A percentile compares a stretch with the other conserved stretches of the same genome.
Evolutionary conservation across 208 protist species (phyloP).

Genomic region (Willaertia magna): DNA sequence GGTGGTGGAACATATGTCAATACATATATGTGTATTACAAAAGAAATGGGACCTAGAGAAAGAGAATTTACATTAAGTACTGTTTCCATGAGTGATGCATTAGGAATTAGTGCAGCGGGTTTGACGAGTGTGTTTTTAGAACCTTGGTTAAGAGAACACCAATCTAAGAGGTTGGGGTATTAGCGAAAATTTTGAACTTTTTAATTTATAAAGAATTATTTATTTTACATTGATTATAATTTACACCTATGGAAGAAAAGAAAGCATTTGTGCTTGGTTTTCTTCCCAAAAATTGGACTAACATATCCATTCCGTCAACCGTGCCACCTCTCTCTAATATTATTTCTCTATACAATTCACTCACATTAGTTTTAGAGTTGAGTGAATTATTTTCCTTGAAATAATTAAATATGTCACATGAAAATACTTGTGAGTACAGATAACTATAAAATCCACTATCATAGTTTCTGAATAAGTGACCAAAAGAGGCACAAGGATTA

Average conservation of each 20-base stretch:
- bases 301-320: neutral
- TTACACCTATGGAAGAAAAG: neutral
- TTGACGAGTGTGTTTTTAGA: conserved; percentile 9
- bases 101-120: conserved; percentile 17
- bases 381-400: neutral
- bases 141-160: neutral
- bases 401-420: neutral
- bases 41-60: neutral
- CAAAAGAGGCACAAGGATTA: neutral
- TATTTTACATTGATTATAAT: no score
- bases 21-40: conserved; percentile 22
- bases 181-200: neutral
- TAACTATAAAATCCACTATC: neutral
- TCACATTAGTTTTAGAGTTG: neutral
- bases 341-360: neutral
- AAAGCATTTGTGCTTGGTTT: neutral
- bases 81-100: neutral
- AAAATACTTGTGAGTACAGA: neutral
- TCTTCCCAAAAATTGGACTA: neutral
- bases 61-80: conserved; percentile 26
- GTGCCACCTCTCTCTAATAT: neutral
- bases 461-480: neutral
- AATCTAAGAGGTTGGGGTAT: neutral
- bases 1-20: conserved; percentile 31
- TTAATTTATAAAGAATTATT: neutral